These are phyloP conservation scores for Astrocystis sublimbata DNA, from an alignment of 495 filamentous ascomycete genomes.

Conservation along the genomic window DNA sequence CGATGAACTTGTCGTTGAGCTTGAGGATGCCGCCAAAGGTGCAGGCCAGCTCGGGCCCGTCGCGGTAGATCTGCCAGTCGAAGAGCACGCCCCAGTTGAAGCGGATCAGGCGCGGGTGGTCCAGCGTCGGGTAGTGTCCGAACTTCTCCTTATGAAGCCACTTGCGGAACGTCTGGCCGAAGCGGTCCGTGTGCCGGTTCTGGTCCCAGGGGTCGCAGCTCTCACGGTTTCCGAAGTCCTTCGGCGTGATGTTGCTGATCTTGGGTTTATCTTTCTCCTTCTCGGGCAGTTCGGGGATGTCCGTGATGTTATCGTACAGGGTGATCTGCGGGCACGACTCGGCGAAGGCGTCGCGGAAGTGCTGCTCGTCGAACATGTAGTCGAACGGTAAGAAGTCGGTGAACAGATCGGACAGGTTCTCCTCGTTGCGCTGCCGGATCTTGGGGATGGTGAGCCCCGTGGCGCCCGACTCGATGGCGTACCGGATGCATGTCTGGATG, in stretches of 20 bases:
- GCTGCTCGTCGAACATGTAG: conserved; percentile 52
- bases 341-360: conserved; percentile 43
- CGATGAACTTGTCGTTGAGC: conserved; percentile 40
- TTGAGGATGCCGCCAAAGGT: conserved; percentile 43
- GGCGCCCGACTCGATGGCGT: conserved; percentile 53
- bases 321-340: conserved; percentile 47
- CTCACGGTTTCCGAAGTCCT: conserved; percentile 43
- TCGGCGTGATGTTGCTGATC: conserved; percentile 45
- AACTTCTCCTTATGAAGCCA: conserved; percentile 36
- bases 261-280: conserved; percentile 40
- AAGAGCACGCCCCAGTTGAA: conserved; percentile 52
- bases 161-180: conserved; percentile 38
- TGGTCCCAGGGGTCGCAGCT: conserved; percentile 49
- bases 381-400: conserved; percentile 39
- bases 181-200: conserved; percentile 49
- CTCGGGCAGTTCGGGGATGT: conserved; percentile 25
- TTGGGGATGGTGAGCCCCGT: conserved; percentile 46
- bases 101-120: conserved; percentile 40
- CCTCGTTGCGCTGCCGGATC: conserved; percentile 40
- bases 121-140: conserved; percentile 27
- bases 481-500: conserved; percentile 54
- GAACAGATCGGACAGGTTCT: conserved; percentile 41
- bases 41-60: conserved; percentile 47
- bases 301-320: conserved; percentile 41
- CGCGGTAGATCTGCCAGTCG: conserved; percentile 47